Percentiles rank a stretch among this genome's conserved stretches.
Evolutionary conservation across 2,329 filamentous ascomycete species (phyloP).

Genomic region (Monilinia laxa): DNA sequence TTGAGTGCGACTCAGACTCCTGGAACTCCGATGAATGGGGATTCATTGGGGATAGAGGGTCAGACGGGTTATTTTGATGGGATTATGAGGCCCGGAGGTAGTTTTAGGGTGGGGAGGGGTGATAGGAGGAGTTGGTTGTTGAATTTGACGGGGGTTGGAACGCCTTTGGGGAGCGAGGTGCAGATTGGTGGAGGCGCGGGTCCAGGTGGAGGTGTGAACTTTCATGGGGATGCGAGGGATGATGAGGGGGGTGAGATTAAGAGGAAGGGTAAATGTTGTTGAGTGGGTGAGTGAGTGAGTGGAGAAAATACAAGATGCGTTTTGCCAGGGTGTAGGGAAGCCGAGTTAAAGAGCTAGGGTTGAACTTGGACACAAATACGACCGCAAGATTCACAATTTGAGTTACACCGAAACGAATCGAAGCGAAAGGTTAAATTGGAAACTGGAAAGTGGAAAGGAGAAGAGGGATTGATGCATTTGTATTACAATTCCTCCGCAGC

Average conservation of each 20-base stretch:
- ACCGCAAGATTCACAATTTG: background rate
- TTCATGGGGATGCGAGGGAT: slow-evolving; percentile 3
- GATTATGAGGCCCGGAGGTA: slow-evolving; percentile 49
- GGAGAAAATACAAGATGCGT: background rate
- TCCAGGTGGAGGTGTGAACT: background rate
- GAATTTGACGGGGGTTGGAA: slow-evolving; percentile 9
- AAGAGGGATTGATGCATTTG: background rate
- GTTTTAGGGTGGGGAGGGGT: slow-evolving; percentile 56
- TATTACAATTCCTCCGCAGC: background rate
- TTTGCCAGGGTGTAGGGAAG: background rate
- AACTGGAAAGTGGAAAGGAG: background rate
- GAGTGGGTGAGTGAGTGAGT: background rate
- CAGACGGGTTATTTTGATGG: slow-evolving; percentile 48
- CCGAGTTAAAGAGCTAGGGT: background rate
- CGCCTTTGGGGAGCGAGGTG: slow-evolving; percentile 7
- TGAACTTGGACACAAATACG: background rate
- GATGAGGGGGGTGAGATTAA: background rate
- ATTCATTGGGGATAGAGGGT: slow-evolving; percentile 27
- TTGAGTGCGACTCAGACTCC: slow-evolving; percentile 48
- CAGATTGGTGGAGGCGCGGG: background rate
- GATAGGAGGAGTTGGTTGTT: slow-evolving; percentile 64
- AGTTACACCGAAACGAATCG: background rate
- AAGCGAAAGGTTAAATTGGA: background rate
- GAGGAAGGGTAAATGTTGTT: slow-evolving; percentile 17
- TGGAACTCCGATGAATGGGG: slow-evolving; percentile 42